Base-by-base conservation (phyloP, 2,329 filamentous ascomycete genomes). In the Aspergillus fructus region DNA sequence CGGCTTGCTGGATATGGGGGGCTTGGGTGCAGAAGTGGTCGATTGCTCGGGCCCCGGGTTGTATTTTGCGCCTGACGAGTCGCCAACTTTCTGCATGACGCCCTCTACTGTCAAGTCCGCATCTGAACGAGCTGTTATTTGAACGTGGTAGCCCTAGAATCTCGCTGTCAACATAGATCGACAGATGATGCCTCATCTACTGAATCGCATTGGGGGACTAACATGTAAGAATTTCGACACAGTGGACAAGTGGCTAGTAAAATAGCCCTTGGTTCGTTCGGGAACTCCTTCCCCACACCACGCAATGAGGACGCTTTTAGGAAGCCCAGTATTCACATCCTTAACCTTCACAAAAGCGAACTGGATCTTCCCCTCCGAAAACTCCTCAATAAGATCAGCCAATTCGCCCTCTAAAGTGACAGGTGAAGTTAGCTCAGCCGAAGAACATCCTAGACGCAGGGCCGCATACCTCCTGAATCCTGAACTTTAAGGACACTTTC, bases 231-330 rank as follows among this genome's bases (percentile, higher is more conserved):
- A 83, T 77, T 96, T 97, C 61, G 92, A 88, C 39, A 97, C 92
- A 48, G 91, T 89, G 59, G 89, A 88, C 48, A 94, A 81, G 77
- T 99, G 93, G 78, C 92, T 97, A 64, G 91, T 96, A 74, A 99
- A 99, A 78, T 97, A 97, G 64, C 94, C 94, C 78, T 97, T 99
- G 60, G 93, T 97, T 68, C 93, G 84, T 78, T 99, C 94, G n/a
- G 94, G 94, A 15, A 99, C 94, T 66, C 94, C 94, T 71, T 96
- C 93, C 64, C 94, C 94, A 74, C 94, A 99, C 89, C 94, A 99
- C 64, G 90, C 93, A 72, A 99, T 91, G 64, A 99, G 83, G 59
- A 96, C 91, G 73, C 88, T 90, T 81, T 99, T 99, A 49, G 93
- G 92, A 15, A 99, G 85, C 21, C 82, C 80, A 3, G 89, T 91